Percentiles rank a stretch among this genome's conserved stretches.
These are phyloP conservation scores for Colletotrichum lupini DNA, from an alignment of 2,329 filamentous ascomycete genomes.

Conservation along the genomic window DNA sequence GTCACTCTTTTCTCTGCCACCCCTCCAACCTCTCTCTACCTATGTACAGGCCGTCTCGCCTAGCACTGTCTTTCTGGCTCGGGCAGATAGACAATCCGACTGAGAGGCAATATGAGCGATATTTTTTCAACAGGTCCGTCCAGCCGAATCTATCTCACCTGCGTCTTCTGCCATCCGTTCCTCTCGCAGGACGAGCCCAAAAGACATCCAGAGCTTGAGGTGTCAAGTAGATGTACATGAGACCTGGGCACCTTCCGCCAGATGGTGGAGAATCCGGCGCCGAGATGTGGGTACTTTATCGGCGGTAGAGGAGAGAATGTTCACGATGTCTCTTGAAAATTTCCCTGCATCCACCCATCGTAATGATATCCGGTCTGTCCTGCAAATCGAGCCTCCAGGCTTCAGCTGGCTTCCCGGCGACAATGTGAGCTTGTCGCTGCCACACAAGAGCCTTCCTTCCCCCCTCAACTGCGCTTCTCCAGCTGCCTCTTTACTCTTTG, in stretches of 20 bases:
- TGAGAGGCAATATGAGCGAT: conserved; percentile 24
- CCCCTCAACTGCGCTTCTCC: neutral
- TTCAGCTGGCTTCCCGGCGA: neutral
- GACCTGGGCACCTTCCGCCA: conserved; percentile 3
- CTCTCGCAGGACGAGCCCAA: neutral
- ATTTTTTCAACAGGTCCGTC: conserved; percentile 24
- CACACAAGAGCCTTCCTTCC: neutral
- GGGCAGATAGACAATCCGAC: conserved; percentile 1
- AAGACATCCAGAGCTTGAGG: neutral
- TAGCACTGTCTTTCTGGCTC: neutral
- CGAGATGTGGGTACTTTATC: conserved; percentile 18
- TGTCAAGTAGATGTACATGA: conserved; percentile 16
- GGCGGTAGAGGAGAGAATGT: conserved; percentile 25
- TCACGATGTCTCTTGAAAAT: conserved; percentile 32
- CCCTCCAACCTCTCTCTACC: neutral
- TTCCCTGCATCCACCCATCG: conserved; percentile 1
- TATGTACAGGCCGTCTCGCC: too few species aligned
- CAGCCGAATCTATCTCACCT: conserved; percentile 9
- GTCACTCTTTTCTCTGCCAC: conserved; percentile 4
- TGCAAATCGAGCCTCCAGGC: neutral
- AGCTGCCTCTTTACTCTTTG: neutral
- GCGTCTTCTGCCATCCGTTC: neutral
- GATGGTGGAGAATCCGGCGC: conserved; percentile 27
- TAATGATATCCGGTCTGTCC: neutral
- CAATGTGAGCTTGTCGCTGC: neutral